These are phyloP conservation scores for Amylocystis lapponica DNA, from an alignment of 768 basidiomycete species.

Conservation along the genomic window DNA sequence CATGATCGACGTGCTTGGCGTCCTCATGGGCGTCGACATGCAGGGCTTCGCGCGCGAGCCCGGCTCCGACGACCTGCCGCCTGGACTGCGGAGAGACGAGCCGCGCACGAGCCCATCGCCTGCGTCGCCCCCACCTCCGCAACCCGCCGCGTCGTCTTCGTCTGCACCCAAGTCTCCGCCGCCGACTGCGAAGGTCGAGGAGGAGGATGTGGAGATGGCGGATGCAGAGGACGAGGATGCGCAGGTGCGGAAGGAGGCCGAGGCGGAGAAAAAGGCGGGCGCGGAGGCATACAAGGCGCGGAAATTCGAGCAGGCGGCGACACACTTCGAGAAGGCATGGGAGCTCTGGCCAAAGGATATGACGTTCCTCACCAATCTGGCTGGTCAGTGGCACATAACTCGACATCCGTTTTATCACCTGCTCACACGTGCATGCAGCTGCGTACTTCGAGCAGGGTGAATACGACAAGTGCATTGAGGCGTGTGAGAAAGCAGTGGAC, in stretches of 20 bases:
- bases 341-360: constrained; percentile 90
- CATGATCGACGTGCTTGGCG: constrained; percentile 92
- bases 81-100: constrained; percentile 38
- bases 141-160: constrained; percentile 36
- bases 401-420: not conserved
- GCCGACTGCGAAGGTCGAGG: constrained; percentile 38
- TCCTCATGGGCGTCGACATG: constrained; percentile 89
- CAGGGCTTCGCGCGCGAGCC: constrained; percentile 80
- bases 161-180: constrained; percentile 31
- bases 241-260: constrained; percentile 69
- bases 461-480: constrained; percentile 85
- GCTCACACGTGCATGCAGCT: constrained; percentile 42
- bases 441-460: constrained; percentile 93
- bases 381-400: constrained; percentile 41
- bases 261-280: constrained; percentile 75
- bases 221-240: constrained; percentile 67
- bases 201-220: constrained; percentile 56
- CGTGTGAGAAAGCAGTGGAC: constrained; percentile 94
- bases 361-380: constrained; percentile 88
- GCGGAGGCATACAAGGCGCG: constrained; percentile 81
- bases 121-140: constrained; percentile 27
- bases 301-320: constrained; percentile 71
- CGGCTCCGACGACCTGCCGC: constrained; percentile 75
- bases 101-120: constrained; percentile 20
- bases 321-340: constrained; percentile 84